Evolutionary conservation across 1,284 basidiomycete genomes (phyloP), one percentile per base, ranked within the genome.

Genomic region (Apiotrichum siamense): DNA sequence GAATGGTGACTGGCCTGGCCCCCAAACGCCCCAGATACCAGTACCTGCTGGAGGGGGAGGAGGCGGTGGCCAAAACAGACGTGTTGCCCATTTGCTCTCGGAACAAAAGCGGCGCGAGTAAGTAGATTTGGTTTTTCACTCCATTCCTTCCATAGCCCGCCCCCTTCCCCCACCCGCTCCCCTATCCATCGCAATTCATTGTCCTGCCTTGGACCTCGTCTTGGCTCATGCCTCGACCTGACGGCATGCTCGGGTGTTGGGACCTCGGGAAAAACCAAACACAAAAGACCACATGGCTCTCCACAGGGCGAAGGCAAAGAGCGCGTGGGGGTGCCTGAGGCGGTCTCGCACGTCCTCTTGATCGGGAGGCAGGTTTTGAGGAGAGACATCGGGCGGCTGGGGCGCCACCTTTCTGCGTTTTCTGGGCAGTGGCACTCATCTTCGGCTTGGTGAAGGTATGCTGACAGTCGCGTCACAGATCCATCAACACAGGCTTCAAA

Each of bases 31-130:
- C 7, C 38, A 20, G 44, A 13, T 25, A 17, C 50, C 36, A 12
- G 45, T 40, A 12, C 23, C 37, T 3, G 35, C 48, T 26, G 53
- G 44, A 29, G 44, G 43, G 25, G 52, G 40, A 11, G 53, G 46
- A 17, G 56, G 56, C 1, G 53, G 59, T 3, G 69, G 67, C 18
- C 67, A 72, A 51, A 62, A 52, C 24, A 59, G 70, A 37, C 54
- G 70, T 6, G 37, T 72, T 10, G 70, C 70, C 1, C 70, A 72
- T 54, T 52, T 72, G 18, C 67, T 70, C 65, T 64, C 61, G 6
- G 70, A 72, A 55, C 70, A 72, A 50, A 72, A 72, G 47, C 55
- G 70, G 17, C 53, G 70, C 62, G 70, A 72, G 70, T 70, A 50
- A 67, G 67, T 66, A 13, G 2, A 6, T 20, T 9, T 47, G 26